Percentiles rank a stretch among this genome's conserved stretches.
These are phyloP conservation scores for Trifolium pratense DNA, from an alignment of 306 rosid genomes.

Conservation along the genomic window DNA sequence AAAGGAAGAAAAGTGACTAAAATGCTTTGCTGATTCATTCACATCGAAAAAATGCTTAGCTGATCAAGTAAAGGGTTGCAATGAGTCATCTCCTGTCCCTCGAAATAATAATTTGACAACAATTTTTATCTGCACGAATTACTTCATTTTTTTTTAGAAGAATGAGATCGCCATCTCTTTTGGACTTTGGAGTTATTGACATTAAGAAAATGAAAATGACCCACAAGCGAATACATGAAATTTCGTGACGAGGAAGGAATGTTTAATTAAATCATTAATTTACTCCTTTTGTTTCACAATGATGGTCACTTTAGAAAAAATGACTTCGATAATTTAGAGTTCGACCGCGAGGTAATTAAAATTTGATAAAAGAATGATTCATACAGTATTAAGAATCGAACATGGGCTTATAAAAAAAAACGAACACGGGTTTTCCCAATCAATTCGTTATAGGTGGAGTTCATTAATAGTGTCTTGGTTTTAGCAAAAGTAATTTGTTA, in stretches of 20 bases:
- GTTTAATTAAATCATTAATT: too few relatives aligned
- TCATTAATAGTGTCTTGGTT: too few relatives aligned
- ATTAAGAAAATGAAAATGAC: background rate
- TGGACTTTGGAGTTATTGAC: background rate
- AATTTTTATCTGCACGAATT: background rate
- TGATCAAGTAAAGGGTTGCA: background rate
- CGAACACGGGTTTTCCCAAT: too few relatives aligned
- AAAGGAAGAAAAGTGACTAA: background rate
- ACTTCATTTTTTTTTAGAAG: background rate
- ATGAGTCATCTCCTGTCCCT: slow-evolving; percentile 7
- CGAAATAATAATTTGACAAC: background rate
- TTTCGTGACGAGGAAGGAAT: background rate
- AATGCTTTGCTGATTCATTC: slow-evolving; percentile 12
- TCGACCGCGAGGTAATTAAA: too few relatives aligned
- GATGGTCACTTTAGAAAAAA: too few relatives aligned
- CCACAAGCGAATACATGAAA: background rate
- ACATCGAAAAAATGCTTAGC: background rate
- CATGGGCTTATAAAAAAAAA: too few relatives aligned
- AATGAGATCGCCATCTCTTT: background rate
- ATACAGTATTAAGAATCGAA: too few relatives aligned
- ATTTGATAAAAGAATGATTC: too few relatives aligned
- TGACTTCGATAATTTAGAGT: too few relatives aligned
- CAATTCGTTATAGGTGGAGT: too few relatives aligned
- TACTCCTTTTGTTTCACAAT: too few relatives aligned
- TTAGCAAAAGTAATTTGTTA: too few relatives aligned